Base-by-base conservation (phyloP, 352 stramenopile species). In the Globisporangium cederbergense region DNA sequence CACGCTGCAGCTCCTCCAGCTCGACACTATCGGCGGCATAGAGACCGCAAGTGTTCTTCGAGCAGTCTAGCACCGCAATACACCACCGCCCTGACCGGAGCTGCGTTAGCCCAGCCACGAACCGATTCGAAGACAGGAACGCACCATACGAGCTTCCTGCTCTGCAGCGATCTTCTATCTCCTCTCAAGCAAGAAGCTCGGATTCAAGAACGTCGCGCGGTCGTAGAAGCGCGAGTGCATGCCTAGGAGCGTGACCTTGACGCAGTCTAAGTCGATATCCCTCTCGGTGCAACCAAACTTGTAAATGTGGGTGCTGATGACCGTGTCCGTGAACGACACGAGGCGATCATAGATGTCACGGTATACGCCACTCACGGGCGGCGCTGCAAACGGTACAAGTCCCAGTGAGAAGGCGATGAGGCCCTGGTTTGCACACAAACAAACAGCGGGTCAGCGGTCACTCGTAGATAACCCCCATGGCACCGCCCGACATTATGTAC, bases 271-370 rank as follows among this genome's bases (percentile, higher is more conserved):
- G 42, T 63, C 57, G n/a, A 63, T 43, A 18, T 42, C 28, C 25
- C 7, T 20, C 11, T 58, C 18, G 4, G 47, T 22, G 18, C 3
- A 20, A 5, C n/a, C 54, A 60, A 59, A 51, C 6, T 65, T 47
- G 47, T 52, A 40, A 1, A 65, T 18, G n/a, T 36, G 51, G 14
- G 22, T 14, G 20, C 47, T 16, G 28, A 18, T 16, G 20, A 65
- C 51, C 36, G 49, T 58, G 16, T 65, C 49, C 11, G 59, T 65
- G 49, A 65, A 65, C 36, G 43, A 49, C 4, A 49, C 43, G 4
- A 18, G 43, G 43, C 43, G 43, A 49, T 49, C 43, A 18, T 49
- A 20, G 43, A 49, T 49, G 18, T 25, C 43, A 11, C 43, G 43
- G 43, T 49, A 49, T 1, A 49, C 43, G 5, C 43, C 43, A 7